Base-by-base conservation (phyloP, 2,329 filamentous ascomycete species). In the Pseudogymnoascus sp. region DNA sequence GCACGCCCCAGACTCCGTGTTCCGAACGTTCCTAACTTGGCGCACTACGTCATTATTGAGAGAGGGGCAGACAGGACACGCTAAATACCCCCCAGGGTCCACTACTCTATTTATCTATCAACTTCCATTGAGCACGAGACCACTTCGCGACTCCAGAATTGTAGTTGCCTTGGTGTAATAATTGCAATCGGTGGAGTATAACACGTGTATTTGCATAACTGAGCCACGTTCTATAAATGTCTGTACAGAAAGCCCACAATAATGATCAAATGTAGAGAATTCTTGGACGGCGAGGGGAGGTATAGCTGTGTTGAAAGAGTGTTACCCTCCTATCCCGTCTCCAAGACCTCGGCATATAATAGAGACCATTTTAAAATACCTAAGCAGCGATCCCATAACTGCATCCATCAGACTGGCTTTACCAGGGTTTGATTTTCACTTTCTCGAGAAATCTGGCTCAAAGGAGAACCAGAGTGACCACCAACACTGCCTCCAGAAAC, bases 101-200 rank as follows among this genome's bases (percentile, higher is more conserved):
- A 56, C 50, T 56, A 56, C 50, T 56, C 50, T 56, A 18, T 28
- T 33, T 56, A n/a, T 56, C 50, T 33, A 33, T 56, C 50, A 56
- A 33, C 50, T 56, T 56, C 50, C 16, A 56, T 56, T 7, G 50
- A 56, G 50, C 50, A 56, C 28, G 50, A 56, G 50, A 56, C 28
- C 47, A 31, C 16, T 53, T 10, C 50, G 14, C 25, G 28, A 56
- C 50, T 25, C 44, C 50, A 56, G 25, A 56, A 56, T 56, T 56
- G 28, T 3, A 53, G 23, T 16, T 53, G 14, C 14, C 23, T 53
- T 53, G 7, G 44, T 56, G 16, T 56, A 5, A 33, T 56, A 56
- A 56, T 31, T 56, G 50, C 50, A 33, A 56, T 56, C 35, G 50
- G 50, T 56, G 25, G 50, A 56, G 50, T 56, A 56, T 56, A 56